Evolutionary conservation across 768 basidiomycete genomes (phyloP).

Genomic region (Asterophora parasitica): DNA sequence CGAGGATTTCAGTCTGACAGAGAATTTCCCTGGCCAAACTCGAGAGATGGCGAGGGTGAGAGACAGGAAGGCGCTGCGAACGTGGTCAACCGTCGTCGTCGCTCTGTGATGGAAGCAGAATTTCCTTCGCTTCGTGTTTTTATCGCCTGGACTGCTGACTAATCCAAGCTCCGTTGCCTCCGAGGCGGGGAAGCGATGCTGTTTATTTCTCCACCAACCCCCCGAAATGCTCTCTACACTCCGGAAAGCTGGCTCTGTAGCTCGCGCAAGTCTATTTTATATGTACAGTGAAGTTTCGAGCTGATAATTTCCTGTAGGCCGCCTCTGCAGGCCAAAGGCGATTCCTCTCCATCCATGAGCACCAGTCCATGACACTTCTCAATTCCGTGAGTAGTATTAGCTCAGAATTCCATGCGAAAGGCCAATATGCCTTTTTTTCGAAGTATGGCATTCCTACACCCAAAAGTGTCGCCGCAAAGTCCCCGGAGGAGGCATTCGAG

Average conservation of each 20-base stretch:
- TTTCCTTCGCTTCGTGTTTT: slow-evolving; percentile 8
- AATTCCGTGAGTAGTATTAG: slow-evolving; percentile 68
- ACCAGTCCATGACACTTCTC: slow-evolving; percentile 92
- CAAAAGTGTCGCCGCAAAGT: slow-evolving; percentile 81
- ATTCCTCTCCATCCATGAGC: slow-evolving; percentile 95
- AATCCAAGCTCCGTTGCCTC: slow-evolving; percentile 24
- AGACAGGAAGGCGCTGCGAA: slow-evolving; percentile 57
- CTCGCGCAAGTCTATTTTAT: slow-evolving; percentile 45
- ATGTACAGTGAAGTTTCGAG: background rate
- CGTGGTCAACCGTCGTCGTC: slow-evolving; percentile 73
- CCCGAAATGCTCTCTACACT: slow-evolving; percentile 61
- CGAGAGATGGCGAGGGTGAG: slow-evolving; percentile 44
- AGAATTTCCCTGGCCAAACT: slow-evolving; percentile 39
- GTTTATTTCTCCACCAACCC: slow-evolving; percentile 16
- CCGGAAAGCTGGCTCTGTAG: slow-evolving; percentile 58
- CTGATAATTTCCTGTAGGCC: slow-evolving; percentile 34
- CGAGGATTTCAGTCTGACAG: slow-evolving; percentile 64
- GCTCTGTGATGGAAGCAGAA: slow-evolving; percentile 44
- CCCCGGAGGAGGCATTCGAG: slow-evolving; percentile 83
- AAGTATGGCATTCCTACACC: slow-evolving; percentile 97
- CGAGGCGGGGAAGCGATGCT: slow-evolving; percentile 11
- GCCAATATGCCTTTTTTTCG: background rate
- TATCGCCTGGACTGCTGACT: slow-evolving; percentile 37
- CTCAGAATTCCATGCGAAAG: background rate
- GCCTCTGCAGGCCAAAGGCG: slow-evolving; percentile 82